Base-by-base conservation (phyloP, 2,329 filamentous ascomycete species). In the Aspergillus hortae region DNA sequence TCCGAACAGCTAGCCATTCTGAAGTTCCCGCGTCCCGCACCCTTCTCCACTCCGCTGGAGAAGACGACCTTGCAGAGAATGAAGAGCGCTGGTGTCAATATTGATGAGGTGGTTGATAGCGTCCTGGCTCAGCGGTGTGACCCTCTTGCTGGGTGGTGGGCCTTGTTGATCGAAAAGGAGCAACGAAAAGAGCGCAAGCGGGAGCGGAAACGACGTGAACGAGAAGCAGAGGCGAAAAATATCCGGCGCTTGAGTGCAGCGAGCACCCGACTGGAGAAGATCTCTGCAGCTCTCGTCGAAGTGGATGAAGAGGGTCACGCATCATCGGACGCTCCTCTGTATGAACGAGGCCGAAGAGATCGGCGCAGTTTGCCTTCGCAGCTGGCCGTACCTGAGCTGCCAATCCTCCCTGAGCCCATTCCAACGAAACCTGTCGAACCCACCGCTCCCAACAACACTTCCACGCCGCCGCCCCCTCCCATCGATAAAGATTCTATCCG, bases 61-160 rank as follows among this genome's bases (percentile, higher is more conserved):
- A 96, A 94, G 68, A 90, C 95, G 44, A 95, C 91, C 0, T 72
- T 99, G 23, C 86, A 96, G 56, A 84, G 94, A 21, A 96, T 99
- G 92, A 87, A 89, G 53, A 89, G 88, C 59, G 91, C 94, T 4
- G 94, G 94, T 0, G 91, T 97, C 21, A 89, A 97, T 64, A 94
- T 95, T 53, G 94, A 99, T 67, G 82, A 88, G 55, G 90, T 99
- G 6, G 92, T 97, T 57, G 92, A 97, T 67, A 95, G 94, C 62
- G 94, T 99, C 3, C 73, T 96, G 33, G 84, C 91, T 4, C 90
- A 96, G 68, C 83, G 90, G 58, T 97, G 94, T 66, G 92, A 99
- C 71, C 82, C 87, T 5, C 76, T 99, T 45, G 90, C 91, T 46
- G 94, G 94, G 5, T 99, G 94, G 94, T 99, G 94, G 94, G 89